Conservation (phyloP, 192 early-diverging fungal species). For the Backusella circina region DNA sequence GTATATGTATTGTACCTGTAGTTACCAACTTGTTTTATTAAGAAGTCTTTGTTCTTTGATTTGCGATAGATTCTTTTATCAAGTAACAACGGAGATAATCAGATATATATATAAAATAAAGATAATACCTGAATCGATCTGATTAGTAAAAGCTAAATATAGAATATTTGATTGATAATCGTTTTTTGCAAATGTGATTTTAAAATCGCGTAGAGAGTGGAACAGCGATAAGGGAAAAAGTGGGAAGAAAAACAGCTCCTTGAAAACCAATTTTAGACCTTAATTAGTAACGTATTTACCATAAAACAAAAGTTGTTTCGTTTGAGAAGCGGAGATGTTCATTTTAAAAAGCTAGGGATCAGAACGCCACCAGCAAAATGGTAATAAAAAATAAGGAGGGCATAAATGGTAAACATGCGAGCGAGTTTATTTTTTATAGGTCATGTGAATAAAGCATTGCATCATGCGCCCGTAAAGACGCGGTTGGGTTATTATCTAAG, state of each 20-base stretch:
- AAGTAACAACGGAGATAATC: neutral
- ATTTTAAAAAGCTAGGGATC: neutral
- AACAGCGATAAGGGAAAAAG: neutral
- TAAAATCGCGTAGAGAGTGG: neutral
- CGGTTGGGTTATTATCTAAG: too few species aligned
- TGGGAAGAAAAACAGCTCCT: neutral
- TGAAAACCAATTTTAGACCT: neutral
- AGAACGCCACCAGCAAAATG: neutral
- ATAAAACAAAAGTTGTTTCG: neutral
- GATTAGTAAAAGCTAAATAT: neutral
- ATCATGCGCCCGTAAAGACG: neutral
- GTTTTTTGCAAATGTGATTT: neutral
- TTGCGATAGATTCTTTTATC: neutral
- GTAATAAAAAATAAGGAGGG: too few species aligned
- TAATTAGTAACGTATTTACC: neutral
- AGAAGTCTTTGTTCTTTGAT: neutral
- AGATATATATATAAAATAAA: neutral
- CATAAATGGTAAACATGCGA: neutral
- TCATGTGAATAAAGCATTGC: neutral
- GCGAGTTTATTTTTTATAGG: neutral
- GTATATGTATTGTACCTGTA: too few species aligned
- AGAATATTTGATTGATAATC: neutral
- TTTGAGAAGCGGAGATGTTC: neutral
- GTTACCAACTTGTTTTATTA: neutral
- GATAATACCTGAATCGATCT: neutral